These are phyloP conservation scores for Calonectria honghensis DNA, from an alignment of 2,329 filamentous ascomycete genomes.

Conservation along the genomic window DNA sequence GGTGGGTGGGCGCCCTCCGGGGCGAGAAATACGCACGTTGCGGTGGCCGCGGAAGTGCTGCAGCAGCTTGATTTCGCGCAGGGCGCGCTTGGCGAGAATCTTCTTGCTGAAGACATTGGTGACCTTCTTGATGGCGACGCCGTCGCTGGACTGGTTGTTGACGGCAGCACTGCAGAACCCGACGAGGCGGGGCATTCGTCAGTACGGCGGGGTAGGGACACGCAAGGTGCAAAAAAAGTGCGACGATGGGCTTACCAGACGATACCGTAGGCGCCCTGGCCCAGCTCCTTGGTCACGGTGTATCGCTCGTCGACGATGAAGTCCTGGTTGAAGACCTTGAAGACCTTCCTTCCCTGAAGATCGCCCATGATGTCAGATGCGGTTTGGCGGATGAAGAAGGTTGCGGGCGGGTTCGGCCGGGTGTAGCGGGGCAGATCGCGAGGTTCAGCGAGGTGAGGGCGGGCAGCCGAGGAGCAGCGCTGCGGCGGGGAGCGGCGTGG, in stretches of 20 bases:
- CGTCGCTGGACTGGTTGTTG: conserved; percentile 92
- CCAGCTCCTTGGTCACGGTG: conserved; percentile 98
- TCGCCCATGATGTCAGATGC: conserved; percentile 60
- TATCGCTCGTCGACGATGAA: conserved; percentile 99
- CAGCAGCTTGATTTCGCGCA: conserved; percentile 98
- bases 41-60: conserved; percentile 96
- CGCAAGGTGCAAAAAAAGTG: conserved; percentile 37
- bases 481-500: neutral
- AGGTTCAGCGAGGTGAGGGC: conserved; percentile 27
- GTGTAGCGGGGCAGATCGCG: conserved; percentile 45
- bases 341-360: conserved; percentile 84
- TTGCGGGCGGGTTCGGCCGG: conserved; percentile 39
- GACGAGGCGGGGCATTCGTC: conserved; percentile 54
- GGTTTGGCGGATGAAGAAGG: conserved; percentile 36
- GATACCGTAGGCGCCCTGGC: conserved; percentile 98
- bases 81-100: conserved; percentile 97
- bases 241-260: conserved; percentile 82
- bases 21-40: conserved; percentile 75
- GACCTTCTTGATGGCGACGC: conserved; percentile 99
- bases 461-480: conserved; percentile 27
- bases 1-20: conserved; percentile 28
- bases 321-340: conserved; percentile 99
- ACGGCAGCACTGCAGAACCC: conserved; percentile 83
- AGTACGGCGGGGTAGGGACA: conserved; percentile 56
- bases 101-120: conserved; percentile 99